phyloP scores from a whole-genome alignment of 345 rosid genomes.

The Dimocarpus longan region DNA sequence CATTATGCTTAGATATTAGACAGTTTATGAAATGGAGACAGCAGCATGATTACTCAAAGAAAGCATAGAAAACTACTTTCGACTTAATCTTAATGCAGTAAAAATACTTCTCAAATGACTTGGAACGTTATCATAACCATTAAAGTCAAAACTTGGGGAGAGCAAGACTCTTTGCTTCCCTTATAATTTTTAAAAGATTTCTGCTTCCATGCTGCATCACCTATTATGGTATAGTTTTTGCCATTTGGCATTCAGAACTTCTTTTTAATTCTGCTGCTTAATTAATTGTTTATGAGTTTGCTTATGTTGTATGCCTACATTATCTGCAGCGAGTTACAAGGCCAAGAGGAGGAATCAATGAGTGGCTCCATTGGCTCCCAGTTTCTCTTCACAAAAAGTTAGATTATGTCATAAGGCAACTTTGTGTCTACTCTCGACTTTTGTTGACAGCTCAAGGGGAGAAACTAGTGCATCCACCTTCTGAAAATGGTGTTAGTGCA shows the following conservation, averaged over 20 bases:
- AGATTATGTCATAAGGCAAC: slow-evolving; percentile 50
- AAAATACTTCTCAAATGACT: not conserved
- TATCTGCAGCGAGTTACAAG: slow-evolving; percentile 79
- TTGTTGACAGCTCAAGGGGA: slow-evolving; percentile 37
- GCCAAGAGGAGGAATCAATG: slow-evolving; percentile 91
- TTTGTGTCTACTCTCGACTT: slow-evolving; percentile 55
- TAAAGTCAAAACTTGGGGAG: not conserved
- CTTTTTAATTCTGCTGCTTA: not conserved
- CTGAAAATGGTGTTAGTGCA: slow-evolving; percentile 60
- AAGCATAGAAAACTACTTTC: not conserved
- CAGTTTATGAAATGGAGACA: not conserved
- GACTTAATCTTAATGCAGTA: not conserved
- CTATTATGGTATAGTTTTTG: not conserved
- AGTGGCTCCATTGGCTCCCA: slow-evolving; percentile 95
- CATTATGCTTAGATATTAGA: not conserved
- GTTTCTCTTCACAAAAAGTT: slow-evolving; percentile 77
- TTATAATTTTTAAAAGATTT: not conserved
- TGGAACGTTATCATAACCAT: not conserved
- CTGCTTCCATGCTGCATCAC: not conserved
- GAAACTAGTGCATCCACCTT: slow-evolving; percentile 36
- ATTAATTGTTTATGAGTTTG: slow-evolving; percentile 3
- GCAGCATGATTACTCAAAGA: not conserved
- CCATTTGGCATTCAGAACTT: not conserved
- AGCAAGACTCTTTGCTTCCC: not conserved
- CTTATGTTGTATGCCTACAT: not conserved